Percentiles rank a stretch among this genome's conserved stretches.
phyloP scores from a whole-genome alignment of 495 filamentous ascomycete species.

The Viridothelium virens region DNA sequence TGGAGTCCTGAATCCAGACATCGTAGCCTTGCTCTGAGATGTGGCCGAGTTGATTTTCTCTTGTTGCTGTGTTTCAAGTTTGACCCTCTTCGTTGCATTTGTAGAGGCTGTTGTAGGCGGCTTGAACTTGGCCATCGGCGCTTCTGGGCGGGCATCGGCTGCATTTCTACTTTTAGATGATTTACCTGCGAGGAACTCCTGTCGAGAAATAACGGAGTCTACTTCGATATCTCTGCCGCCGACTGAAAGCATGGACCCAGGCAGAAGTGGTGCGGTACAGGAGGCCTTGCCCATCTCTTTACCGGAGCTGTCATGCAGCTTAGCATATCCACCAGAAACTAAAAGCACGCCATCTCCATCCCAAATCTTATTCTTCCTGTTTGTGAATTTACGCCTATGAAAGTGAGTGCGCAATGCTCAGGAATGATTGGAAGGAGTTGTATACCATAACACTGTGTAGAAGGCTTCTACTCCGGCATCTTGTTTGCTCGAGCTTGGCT shows the following conservation, averaged over 20 bases:
- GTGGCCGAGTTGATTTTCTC: constrained; percentile 19
- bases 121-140: constrained; percentile 36
- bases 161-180: constrained; percentile 13
- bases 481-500: constrained; percentile 14
- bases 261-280: constrained; percentile 48
- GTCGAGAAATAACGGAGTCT: constrained; percentile 54
- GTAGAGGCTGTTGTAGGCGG: constrained; percentile 15
- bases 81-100: constrained; percentile 13
- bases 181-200: constrained; percentile 55
- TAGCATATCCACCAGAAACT: constrained; percentile 50
- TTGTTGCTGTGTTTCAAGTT: constrained; percentile 22
- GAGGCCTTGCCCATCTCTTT: constrained; percentile 57
- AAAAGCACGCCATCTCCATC: constrained; percentile 72
- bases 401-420: background rate
- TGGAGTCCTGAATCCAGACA: constrained; percentile 51
- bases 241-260: constrained; percentile 56
- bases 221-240: constrained; percentile 70
- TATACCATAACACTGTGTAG: constrained; percentile 62
- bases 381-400: constrained; percentile 61
- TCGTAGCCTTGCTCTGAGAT: constrained; percentile 20
- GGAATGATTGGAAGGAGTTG: background rate
- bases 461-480: constrained; percentile 34
- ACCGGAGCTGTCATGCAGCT: constrained; percentile 57
- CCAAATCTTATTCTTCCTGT: constrained; percentile 81
- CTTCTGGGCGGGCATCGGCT: constrained; percentile 16